Conservation (phyloP, 1,139 yeast species). For the Yamadazyma songkhlaensis region DNA sequence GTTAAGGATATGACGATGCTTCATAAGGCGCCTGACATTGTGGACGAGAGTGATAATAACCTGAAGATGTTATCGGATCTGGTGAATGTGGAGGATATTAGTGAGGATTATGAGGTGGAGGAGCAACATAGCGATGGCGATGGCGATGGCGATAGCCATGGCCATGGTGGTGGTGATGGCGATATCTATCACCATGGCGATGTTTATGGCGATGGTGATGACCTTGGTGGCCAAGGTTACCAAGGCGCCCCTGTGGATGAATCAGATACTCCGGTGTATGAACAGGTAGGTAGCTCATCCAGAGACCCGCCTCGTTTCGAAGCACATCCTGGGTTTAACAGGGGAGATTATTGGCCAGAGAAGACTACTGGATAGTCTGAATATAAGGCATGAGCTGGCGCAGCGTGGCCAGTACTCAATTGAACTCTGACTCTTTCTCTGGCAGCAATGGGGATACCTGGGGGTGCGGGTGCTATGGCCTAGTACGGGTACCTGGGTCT, state of each 20-base stretch:
- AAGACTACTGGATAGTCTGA: not conserved
- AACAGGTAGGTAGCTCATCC: slow-evolving; percentile 8
- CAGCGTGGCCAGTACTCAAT: too few relatives aligned
- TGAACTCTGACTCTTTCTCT: too few relatives aligned
- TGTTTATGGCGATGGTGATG: slow-evolving; percentile 1
- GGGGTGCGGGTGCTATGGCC: too few relatives aligned
- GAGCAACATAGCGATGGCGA: too few relatives aligned
- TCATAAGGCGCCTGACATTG: slow-evolving; percentile 5
- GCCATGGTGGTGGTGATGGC: not conserved
- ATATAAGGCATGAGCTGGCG: too few relatives aligned
- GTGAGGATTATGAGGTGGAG: slow-evolving; percentile 1
- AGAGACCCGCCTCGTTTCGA: slow-evolving; percentile 19
- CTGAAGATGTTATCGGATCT: slow-evolving; percentile 8
- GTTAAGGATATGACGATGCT: slow-evolving; percentile 6
- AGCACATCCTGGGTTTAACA: slow-evolving; percentile 32
- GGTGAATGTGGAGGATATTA: not conserved
- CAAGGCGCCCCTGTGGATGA: too few relatives aligned
- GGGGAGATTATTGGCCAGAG: slow-evolving; percentile 37
- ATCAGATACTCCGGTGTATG: not conserved
- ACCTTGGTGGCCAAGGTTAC: not conserved
- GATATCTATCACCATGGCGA: not conserved
- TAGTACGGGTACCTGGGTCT: too few relatives aligned
- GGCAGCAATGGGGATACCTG: too few relatives aligned
- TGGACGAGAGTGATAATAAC: slow-evolving; percentile 11
- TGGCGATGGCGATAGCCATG: not conserved